phyloP scores from a whole-genome alignment of 495 filamentous ascomycete species.

The Penicillium paradoxum region DNA sequence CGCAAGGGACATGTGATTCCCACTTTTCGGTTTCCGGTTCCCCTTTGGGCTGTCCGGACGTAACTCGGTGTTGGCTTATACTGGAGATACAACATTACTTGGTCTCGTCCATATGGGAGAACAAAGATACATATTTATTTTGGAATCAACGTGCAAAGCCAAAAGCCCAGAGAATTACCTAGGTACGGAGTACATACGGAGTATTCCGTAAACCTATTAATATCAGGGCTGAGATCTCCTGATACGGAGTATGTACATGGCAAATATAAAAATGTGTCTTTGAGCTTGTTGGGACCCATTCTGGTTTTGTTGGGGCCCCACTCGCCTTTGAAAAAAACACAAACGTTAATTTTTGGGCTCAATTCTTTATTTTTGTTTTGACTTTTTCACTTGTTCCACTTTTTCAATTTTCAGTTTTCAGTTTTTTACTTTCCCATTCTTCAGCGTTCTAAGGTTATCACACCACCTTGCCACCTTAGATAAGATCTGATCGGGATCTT shows the following conservation, averaged over 20 bases:
- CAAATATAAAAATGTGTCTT: background rate
- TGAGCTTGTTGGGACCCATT: slow-evolving; percentile 3
- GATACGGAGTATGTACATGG: background rate
- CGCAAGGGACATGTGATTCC: slow-evolving; percentile 12
- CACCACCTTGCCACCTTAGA: slow-evolving; percentile 7
- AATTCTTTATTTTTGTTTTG: slow-evolving; percentile 2
- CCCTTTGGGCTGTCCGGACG: background rate
- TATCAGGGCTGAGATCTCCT: no score
- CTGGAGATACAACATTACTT: background rate
- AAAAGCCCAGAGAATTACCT: no score
- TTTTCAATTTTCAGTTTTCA: no score
- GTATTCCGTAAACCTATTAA: no score
- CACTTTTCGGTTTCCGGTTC: slow-evolving; percentile 6
- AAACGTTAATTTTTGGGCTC: background rate
- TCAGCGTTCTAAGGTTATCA: background rate
- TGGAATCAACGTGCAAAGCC: no score
- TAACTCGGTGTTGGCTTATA: background rate
- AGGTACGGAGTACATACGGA: no score
- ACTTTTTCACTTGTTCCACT: no score
- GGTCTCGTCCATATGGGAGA: no score
- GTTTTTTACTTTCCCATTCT: no score
- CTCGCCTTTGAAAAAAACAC: slow-evolving; percentile 8
- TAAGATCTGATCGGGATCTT: slow-evolving; percentile 3
- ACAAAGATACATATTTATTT: no score
- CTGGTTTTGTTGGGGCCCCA: slow-evolving; percentile 11